Evolutionary conservation across 23 red algal species (phyloP), one percentile per base, ranked within the genome.

Genomic region (Gracilaria vermiculophylla): DNA sequence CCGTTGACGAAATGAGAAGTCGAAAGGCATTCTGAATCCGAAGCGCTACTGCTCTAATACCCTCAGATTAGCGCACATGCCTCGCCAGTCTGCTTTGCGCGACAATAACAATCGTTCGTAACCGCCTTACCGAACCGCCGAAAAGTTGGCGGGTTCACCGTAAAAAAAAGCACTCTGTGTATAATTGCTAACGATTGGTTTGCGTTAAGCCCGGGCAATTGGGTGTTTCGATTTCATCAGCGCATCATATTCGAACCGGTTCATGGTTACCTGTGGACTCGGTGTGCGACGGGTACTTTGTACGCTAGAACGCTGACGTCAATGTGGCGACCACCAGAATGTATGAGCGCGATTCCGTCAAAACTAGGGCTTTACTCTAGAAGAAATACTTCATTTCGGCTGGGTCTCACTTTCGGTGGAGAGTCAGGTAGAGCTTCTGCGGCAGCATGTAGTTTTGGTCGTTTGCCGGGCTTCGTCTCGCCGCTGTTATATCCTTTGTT

Each of bases 1-100:
- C 87, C 16, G 80, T 99, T 36, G 97, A 99, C 66, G 87, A 99
- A 82, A 57, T 83, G 77, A 67, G 77, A 66, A 80, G 93, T 60
- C 54, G 85, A 50, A 95, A 95, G 69, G 66, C 76, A 32, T 95
- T 89, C 40, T 95, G 85, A 72, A 25, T 29, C 47, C 54, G 35
- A 12, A 76, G 21, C 48, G 29, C 27, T 60, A 5, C 55, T 60
- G 21, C 64, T 70, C 33, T 23, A 73, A 73, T 1, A 7, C 40
- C 17, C 37, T 48, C 37, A 73, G n/a, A 73, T 36, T 73, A 73
- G 67, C 67, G 39, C 47, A 73, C 67, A 27, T 48, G 39, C 67
- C 67, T n/a, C 40, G n/a, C 55, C 55, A 19, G 8, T 3, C 36
- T 6, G 67, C 67, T 47, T 23, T 73, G 36, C 2, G 35, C 36